Conservation (phyloP, 257 asterid species). For the Solanum clarkiae region DNA sequence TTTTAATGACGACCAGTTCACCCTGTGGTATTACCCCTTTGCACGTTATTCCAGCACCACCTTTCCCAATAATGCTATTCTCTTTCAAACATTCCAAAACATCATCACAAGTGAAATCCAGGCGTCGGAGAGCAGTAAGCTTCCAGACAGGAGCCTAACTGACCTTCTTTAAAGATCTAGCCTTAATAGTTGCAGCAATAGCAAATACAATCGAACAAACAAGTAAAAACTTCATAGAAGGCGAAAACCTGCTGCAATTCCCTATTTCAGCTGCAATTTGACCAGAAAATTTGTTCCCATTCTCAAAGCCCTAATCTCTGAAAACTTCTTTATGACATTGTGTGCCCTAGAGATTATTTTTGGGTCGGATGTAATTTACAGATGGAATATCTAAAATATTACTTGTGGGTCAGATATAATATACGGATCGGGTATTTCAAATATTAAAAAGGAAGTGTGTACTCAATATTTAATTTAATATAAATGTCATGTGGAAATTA, state of each 20-base stretch:
- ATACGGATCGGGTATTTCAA: too few relatives aligned
- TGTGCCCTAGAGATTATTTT: too few relatives aligned
- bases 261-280: too few relatives aligned
- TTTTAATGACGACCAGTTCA: conserved; percentile 10
- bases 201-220: conserved; percentile 92
- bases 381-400: too few relatives aligned
- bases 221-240: conserved; percentile 75
- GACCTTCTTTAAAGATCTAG: conserved; percentile 62
- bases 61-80: conserved; percentile 86
- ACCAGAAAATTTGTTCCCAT: background rate
- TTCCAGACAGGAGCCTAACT: conserved; percentile 83
- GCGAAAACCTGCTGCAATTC: conserved; percentile 19
- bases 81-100: conserved; percentile 70
- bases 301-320: too few relatives aligned
- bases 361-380: too few relatives aligned
- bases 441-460: too few relatives aligned
- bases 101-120: conserved; percentile 83
- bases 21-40: conserved; percentile 32
- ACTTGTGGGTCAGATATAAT: too few relatives aligned
- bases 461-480: too few relatives aligned
- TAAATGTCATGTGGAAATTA: too few relatives aligned
- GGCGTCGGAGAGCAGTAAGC: conserved; percentile 83
- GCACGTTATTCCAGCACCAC: conserved; percentile 91
- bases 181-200: conserved; percentile 72
- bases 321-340: too few relatives aligned